phyloP scores from a whole-genome alignment of 257 asterid species.

The Solanum pinnatisectum region DNA sequence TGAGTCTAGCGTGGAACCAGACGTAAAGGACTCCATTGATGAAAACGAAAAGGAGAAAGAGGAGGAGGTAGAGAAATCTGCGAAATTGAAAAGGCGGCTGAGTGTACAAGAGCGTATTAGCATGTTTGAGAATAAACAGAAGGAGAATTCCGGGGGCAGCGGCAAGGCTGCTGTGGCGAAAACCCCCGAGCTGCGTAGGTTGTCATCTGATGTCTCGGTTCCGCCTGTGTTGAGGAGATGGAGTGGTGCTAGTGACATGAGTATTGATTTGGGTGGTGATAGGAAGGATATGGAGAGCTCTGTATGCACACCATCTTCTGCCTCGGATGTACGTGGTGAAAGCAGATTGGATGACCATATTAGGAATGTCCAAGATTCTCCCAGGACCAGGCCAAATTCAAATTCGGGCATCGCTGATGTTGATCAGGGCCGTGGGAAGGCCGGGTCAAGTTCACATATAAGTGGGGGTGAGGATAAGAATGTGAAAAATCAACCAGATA shows the following conservation, averaged over 20 bases:
- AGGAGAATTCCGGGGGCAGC: slow-evolving; percentile 60
- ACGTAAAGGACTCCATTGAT: neutral
- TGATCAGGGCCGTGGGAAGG: slow-evolving; percentile 26
- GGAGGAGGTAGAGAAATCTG: slow-evolving; percentile 18
- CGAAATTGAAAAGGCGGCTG: slow-evolving; percentile 50
- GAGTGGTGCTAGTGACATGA: slow-evolving; percentile 95
- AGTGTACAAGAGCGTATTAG: slow-evolving; percentile 90
- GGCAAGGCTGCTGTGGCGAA: slow-evolving; percentile 53
- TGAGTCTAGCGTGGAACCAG: slow-evolving; percentile 19
- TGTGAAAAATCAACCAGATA: slow-evolving; percentile 20
- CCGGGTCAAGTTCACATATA: slow-evolving; percentile 31
- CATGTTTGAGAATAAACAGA: slow-evolving; percentile 83
- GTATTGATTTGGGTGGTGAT: slow-evolving; percentile 58
- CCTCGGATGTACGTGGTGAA: neutral
- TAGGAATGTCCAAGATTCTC: slow-evolving; percentile 24
- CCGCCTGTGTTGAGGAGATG: slow-evolving; percentile 59
- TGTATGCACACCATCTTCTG: slow-evolving; percentile 39
- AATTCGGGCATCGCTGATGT: slow-evolving; percentile 15
- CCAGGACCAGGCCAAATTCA: slow-evolving; percentile 21
- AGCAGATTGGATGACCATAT: neutral
- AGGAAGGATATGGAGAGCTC: slow-evolving; percentile 63
- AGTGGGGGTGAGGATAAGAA: slow-evolving; percentile 17
- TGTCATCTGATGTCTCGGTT: slow-evolving; percentile 61
- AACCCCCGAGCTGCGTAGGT: slow-evolving; percentile 59
- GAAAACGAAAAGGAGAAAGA: slow-evolving; percentile 2